A percentile compares a stretch with the other conserved stretches of the same genome.
Conservation (phyloP, 306 rosid genomes). For the Inga oerstediana region DNA sequence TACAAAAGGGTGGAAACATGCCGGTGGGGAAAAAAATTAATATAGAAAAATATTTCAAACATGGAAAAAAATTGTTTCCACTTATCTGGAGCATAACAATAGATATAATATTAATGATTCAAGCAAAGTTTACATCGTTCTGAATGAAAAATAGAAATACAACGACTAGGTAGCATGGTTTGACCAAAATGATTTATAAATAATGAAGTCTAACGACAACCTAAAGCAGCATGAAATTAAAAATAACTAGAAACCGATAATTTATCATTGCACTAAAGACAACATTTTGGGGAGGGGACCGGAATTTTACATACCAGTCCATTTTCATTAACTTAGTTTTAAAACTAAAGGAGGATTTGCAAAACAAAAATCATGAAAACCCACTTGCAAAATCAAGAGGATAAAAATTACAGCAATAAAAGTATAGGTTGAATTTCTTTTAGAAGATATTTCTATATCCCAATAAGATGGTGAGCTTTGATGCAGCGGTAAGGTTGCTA, state of each 20-base stretch:
- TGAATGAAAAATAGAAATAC: background rate
- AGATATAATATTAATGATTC: background rate
- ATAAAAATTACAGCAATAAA: conserved; percentile 3
- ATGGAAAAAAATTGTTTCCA: background rate
- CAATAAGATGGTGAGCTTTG: background rate
- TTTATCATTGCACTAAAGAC: background rate
- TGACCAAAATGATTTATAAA: background rate
- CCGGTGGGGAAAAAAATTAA: background rate
- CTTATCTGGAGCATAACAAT: background rate
- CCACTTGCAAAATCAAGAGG: conserved; percentile 10
- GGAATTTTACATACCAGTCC: background rate
- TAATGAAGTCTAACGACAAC: background rate
- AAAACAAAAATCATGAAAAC: conserved; percentile 5
- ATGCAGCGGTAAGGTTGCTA: no score
- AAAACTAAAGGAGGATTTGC: background rate
- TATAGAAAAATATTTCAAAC: background rate
- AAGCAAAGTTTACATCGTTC: background rate
- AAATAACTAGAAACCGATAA: background rate
- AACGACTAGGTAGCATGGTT: background rate
- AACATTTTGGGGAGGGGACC: background rate
- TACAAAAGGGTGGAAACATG: background rate
- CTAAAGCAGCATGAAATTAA: background rate
- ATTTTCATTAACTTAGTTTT: background rate
- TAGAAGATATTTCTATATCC: background rate
- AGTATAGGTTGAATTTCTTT: background rate